These are phyloP conservation scores for Cyclanthera cordifolia DNA, from an alignment of 306 rosid species.

Conservation along the genomic window DNA sequence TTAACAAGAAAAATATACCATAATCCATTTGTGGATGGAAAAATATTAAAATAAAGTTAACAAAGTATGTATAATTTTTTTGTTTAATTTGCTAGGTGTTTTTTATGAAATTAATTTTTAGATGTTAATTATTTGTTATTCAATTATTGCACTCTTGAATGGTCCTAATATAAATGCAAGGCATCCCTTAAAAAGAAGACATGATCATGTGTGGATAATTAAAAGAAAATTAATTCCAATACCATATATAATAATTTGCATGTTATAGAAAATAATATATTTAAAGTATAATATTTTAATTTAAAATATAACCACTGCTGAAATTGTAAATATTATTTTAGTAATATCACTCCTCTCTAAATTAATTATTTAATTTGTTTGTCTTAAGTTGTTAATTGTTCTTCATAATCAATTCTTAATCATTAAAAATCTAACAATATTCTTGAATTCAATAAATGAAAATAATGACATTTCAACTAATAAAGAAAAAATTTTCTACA, in stretches of 20 bases:
- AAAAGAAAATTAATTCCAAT: not conserved
- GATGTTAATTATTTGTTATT: not conserved
- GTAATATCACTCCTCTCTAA: too few species aligned
- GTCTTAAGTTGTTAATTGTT: too few species aligned
- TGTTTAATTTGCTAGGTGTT: not conserved
- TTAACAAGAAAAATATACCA: too few species aligned
- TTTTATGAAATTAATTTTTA: not conserved
- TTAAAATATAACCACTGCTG: not conserved
- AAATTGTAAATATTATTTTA: too few species aligned
- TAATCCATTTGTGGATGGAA: too few species aligned
- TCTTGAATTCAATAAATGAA: too few species aligned
- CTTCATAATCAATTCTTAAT: too few species aligned
- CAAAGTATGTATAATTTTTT: not conserved
- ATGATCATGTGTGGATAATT: not conserved
- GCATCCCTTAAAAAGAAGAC: not conserved
- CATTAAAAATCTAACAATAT: too few species aligned
- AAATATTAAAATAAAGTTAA: not conserved
- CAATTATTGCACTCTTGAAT: slow-evolving; percentile 5
- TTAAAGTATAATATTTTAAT: not conserved
- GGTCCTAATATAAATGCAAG: not conserved
- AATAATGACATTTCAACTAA: too few species aligned
- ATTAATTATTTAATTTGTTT: too few species aligned
- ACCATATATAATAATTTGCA: not conserved
- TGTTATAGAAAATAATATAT: not conserved
- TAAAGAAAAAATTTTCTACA: too few species aligned